These are phyloP conservation scores for Metschnikowia orientalis DNA, from an alignment of 805 yeast species.

Conservation along the genomic window DNA sequence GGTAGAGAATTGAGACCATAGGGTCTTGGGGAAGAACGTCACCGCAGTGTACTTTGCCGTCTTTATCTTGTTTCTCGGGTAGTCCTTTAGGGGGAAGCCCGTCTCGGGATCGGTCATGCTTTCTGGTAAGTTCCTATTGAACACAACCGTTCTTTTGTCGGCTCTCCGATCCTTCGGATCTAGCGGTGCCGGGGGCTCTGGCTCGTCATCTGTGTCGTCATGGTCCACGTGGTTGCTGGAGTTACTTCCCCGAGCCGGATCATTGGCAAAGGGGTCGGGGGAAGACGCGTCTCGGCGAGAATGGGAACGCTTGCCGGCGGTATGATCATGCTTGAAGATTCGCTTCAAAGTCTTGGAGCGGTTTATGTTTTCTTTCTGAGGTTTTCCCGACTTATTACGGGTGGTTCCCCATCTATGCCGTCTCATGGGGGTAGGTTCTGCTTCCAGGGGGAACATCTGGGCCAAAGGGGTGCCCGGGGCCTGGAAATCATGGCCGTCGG, in stretches of 20 bases:
- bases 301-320: constrained; percentile 15
- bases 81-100: constrained; percentile 31
- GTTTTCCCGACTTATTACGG: constrained; percentile 66
- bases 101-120: constrained; percentile 41
- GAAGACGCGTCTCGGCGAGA: too few relatives aligned
- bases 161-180: constrained; percentile 29
- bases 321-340: constrained; percentile 20
- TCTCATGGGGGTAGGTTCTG: constrained; percentile 50
- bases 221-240: too few relatives aligned
- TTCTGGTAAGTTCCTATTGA: constrained; percentile 59
- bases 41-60: constrained; percentile 61
- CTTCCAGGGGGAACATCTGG: constrained; percentile 11
- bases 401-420: constrained; percentile 91
- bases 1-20: constrained; percentile 46
- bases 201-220: constrained; percentile 24
- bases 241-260: too few relatives aligned
- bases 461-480: constrained; percentile 14
- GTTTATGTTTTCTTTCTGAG: constrained; percentile 42
- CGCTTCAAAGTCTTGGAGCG: constrained; percentile 59
- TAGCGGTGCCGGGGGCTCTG: constrained; percentile 3
- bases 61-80: constrained; percentile 55
- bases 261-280: too few relatives aligned
- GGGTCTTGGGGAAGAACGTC: constrained; percentile 53
- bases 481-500: constrained; percentile 18
- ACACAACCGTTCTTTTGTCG: constrained; percentile 19